Evolutionary conservation across 192 early-diverging fungal genomes (phyloP).

Genomic region (Radiomyces spectabilis): DNA sequence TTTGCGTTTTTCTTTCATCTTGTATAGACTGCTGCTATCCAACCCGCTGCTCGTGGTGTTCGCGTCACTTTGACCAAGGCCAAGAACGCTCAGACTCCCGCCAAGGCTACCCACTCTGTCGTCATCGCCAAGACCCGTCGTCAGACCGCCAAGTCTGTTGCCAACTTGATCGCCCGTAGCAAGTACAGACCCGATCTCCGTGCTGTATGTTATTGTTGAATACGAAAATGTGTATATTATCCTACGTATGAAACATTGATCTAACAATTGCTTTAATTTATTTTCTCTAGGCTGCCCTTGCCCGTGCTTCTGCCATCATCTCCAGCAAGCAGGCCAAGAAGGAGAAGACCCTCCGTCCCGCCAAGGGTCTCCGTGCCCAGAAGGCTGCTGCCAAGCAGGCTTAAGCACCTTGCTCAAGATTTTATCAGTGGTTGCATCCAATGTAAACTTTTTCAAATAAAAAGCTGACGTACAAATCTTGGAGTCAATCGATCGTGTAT

Average conservation of each 20-base stretch:
- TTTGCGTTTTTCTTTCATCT: no score
- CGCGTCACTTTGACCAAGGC: conserved; percentile 53
- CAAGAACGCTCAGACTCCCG: conserved; percentile 42
- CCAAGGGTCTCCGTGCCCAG: conserved; percentile 50
- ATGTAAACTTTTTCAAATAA: no score
- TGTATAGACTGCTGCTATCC: conserved; percentile 50
- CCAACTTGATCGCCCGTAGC: conserved; percentile 47
- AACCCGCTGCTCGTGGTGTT: conserved; percentile 56
- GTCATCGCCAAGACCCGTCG: conserved; percentile 55
- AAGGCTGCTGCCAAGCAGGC: no score
- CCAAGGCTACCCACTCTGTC: conserved; percentile 43
- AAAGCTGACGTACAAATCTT: no score
- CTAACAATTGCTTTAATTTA: no score
- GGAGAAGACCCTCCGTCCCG: conserved; percentile 48
- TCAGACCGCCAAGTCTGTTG: conserved; percentile 55
- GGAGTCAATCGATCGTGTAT: no score
- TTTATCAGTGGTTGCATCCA: no score
- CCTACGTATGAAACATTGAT: no score
- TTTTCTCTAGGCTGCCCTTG: conserved; percentile 65
- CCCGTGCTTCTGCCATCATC: conserved; percentile 60
- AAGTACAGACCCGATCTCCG: conserved; percentile 69
- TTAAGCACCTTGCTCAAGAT: no score
- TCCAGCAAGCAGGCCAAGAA: conserved; percentile 55
- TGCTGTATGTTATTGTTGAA: conserved; percentile 47
- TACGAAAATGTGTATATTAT: no score